phyloP scores from a whole-genome alignment of 2,329 filamentous ascomycete species.

The Cladosporium halotolerans region DNA sequence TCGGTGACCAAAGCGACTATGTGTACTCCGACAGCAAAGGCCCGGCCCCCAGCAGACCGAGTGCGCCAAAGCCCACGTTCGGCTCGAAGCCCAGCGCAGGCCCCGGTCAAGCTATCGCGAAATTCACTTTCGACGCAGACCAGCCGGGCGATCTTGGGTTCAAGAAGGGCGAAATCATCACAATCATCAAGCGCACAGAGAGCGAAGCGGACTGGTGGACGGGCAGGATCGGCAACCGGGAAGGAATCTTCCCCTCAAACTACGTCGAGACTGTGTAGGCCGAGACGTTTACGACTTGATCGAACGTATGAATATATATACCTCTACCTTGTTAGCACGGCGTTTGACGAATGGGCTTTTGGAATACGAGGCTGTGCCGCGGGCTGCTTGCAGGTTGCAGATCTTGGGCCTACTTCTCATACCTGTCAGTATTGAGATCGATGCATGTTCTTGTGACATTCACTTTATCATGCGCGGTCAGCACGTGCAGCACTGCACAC shows the following conservation, averaged over 20 bases:
- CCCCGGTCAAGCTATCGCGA: slow-evolving; percentile 76
- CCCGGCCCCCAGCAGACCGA: slow-evolving; percentile 65
- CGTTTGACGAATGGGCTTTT: background rate
- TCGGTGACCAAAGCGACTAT: slow-evolving; percentile 44
- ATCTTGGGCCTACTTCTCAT: background rate
- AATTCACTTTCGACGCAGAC: slow-evolving; percentile 92
- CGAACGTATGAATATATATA: background rate
- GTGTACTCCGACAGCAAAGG: slow-evolving; percentile 46
- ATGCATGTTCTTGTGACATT: background rate
- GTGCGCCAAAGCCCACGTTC: slow-evolving; percentile 86
- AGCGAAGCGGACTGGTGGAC: slow-evolving; percentile 98
- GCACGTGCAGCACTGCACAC: no score
- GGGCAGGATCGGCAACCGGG: slow-evolving; percentile 73
- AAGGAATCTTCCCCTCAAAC: slow-evolving; percentile 75
- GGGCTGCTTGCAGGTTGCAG: background rate
- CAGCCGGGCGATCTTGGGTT: slow-evolving; percentile 89
- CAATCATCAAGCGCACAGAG: slow-evolving; percentile 87
- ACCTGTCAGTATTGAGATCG: background rate
- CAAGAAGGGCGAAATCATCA: slow-evolving; percentile 96
- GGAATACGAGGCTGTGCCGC: background rate
- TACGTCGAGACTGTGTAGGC: slow-evolving; percentile 24
- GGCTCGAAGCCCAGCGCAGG: slow-evolving; percentile 43
- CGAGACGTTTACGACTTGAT: background rate
- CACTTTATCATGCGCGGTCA: no score
- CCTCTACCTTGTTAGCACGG: slow-evolving; percentile 9